Base-by-base conservation (phyloP, 2,329 filamentous ascomycete genomes). In the Fusarium sororula region DNA sequence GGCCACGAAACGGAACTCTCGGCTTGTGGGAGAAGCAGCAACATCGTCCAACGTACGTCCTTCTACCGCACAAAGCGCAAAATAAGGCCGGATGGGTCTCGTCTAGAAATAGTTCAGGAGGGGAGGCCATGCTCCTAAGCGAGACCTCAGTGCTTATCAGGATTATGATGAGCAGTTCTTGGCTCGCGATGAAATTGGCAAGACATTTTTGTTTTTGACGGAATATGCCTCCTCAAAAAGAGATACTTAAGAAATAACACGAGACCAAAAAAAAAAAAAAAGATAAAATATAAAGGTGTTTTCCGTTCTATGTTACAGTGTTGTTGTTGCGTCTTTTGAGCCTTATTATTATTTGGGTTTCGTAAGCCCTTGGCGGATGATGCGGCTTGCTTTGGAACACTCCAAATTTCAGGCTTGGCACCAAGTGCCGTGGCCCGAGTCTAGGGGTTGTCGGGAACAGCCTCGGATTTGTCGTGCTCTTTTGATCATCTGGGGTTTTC, bases 361-460 rank as follows among this genome's bases (percentile, higher is more conserved):
- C 42, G 61, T 67, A 54, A 54, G 38, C 28, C 45, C 45, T 61
- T 58, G 64, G 74, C 77, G 77, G 77, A 77, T 77, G 78, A 74
- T 78, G 74, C 78, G 77, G 77, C 76, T 79, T 71, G 77, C 76
- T 79, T 71, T 69, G 68, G 69, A 70, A 63, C 69, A 66, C 18
- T 38, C 70, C 68, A 67, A 66, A 67, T 54, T 73, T 66, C 24
- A 57, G 63, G 63, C 76, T 78, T 78, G 76, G 76, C 76, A 76
- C 70, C 70, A 79, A 75, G 71, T 80, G 79, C 79, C 79, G 79
- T 80, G 71, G 72, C 75, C 79, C 79, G 79, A 75, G 66, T 56
- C 55, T 57, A 66, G 64, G 66, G 59, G 47, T 63, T 58, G 32
- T 45, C 70, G 69, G 65, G 65, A 63, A 74, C 66, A 75, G 70